These are phyloP conservation scores for Avena insularis DNA, from an alignment of 176 grass and related monocot species.

Conservation along the genomic window DNA sequence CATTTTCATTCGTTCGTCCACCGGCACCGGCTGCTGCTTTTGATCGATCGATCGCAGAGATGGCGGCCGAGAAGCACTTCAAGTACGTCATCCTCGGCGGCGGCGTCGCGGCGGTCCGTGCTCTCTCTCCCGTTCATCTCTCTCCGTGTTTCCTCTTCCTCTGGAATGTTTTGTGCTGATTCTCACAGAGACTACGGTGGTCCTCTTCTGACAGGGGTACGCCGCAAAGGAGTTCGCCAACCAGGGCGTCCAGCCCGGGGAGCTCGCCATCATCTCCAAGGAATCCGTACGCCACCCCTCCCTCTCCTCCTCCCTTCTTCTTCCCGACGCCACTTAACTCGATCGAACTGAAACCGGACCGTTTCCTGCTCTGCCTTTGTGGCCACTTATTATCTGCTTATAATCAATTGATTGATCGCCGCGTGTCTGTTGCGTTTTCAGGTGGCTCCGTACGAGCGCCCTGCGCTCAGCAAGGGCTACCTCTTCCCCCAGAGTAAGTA, in stretches of 20 bases:
- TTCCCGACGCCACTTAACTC: not conserved
- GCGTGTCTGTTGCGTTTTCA: constrained; percentile 37
- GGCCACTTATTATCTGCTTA: too few relatives aligned
- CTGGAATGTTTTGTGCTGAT: not conserved
- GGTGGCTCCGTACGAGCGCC: constrained; percentile 97
- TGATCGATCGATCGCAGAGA: not conserved
- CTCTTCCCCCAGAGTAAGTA: constrained; percentile 87
- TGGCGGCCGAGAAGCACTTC: constrained; percentile 73
- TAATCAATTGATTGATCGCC: not conserved
- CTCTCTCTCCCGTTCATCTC: not conserved
- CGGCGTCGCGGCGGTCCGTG: constrained; percentile 78
- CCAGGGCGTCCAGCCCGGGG: constrained; percentile 77
- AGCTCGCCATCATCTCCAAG: constrained; percentile 96
- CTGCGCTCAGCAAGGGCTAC: constrained; percentile 97
- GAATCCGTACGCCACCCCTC: constrained; percentile 53
- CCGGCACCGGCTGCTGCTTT: too few relatives aligned
- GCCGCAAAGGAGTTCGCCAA: constrained; percentile 84
- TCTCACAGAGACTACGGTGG: not conserved
- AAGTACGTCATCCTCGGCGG: constrained; percentile 93
- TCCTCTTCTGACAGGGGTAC: constrained; percentile 60
- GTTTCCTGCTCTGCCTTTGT: not conserved
- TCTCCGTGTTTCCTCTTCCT: not conserved
- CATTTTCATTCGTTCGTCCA: not conserved
- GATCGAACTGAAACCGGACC: not conserved
- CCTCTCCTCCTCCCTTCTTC: not conserved